Percentiles rank a stretch among this genome's conserved stretches.
Evolutionary conservation across 345 rosid species (phyloP).

Genomic region (Gossypium thurberi): DNA sequence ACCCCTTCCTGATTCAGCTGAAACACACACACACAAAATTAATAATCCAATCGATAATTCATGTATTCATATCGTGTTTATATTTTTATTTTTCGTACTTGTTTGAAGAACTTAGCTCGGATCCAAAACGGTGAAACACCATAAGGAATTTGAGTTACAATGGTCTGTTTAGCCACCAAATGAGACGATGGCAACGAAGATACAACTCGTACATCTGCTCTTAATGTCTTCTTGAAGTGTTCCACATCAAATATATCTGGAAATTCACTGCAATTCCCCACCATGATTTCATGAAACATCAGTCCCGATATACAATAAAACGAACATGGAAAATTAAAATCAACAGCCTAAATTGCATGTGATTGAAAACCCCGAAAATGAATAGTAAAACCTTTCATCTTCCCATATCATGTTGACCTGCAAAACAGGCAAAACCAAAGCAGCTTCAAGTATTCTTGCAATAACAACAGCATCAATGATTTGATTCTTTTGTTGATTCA

Average conservation of each 20-base stretch:
- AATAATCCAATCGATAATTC: background rate
- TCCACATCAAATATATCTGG: constrained; percentile 52
- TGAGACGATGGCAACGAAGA: constrained; percentile 70
- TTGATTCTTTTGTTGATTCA: constrained; percentile 69
- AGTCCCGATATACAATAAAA: background rate
- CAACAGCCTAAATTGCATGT: background rate
- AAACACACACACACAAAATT: constrained; percentile 7
- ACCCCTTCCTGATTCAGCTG: constrained; percentile 60
- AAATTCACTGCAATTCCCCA: constrained; percentile 48
- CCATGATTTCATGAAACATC: background rate
- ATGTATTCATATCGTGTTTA: background rate
- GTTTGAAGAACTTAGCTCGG: constrained; percentile 53
- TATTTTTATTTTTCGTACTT: constrained; percentile 21
- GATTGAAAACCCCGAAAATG: background rate
- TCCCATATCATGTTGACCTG: constrained; percentile 64
- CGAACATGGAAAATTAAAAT: no score
- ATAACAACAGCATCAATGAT: constrained; percentile 71
- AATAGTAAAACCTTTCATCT: constrained; percentile 52
- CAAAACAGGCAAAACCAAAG: constrained; percentile 65
- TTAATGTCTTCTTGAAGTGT: constrained; percentile 59
- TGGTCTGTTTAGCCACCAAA: constrained; percentile 48
- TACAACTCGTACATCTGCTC: constrained; percentile 53
- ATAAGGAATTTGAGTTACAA: constrained; percentile 48
- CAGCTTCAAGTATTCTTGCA: constrained; percentile 66
- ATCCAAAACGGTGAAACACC: constrained; percentile 65